Base-by-base conservation (phyloP, 179 eudicot genomes). In the Sideroxylon spinosum region DNA sequence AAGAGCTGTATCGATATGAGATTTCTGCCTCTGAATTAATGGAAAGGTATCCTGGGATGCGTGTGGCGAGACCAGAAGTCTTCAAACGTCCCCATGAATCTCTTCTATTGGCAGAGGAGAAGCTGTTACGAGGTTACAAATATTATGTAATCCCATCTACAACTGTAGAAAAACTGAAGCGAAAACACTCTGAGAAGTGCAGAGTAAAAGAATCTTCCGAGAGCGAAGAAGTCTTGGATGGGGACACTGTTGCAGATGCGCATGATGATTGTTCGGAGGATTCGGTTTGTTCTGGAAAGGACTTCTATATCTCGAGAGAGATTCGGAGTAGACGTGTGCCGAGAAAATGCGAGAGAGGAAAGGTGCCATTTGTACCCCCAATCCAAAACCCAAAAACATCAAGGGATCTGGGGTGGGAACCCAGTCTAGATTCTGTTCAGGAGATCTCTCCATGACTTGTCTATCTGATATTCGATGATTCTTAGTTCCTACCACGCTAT, bases 351-450 rank as follows among this genome's bases (percentile, higher is more conserved):
- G 44, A 14, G 9, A 79, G 71, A 73, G 74, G 52, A 67, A 83
- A 76, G 80, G 78, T 44, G 60, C 55, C 73, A 9, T 86, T 79
- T 75, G 78, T 77, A 26, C 82, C 87, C 19, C 90, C 82, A 1
- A 79, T 78, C 66, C 69, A 52, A 25, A 84, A 78, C 66, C 79
- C 80, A 26, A 82, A 63, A 74, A 5, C 22, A 23, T 68, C 75
- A 53, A 82, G 71, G 78, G 77, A 32, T 25, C 49, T 61, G 19
- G 79, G 56, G 22, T 87, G 88, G 90, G 87, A 86, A 70, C 90
- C 90, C 23, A 86, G 87, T 72, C 82, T 88, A 57, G 71, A 65
- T 66, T 86, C 90, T 19, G 77, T 88, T 14, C 65, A 79, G n/a
- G 88, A 88, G 80, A 52, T 81, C 20, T 86, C 88, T 82, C 86